A percentile compares a stretch with the other conserved stretches of the same genome.
These are phyloP conservation scores for Rhizophagus clarus DNA, from an alignment of 192 early-diverging fungal species.

Conservation along the genomic window DNA sequence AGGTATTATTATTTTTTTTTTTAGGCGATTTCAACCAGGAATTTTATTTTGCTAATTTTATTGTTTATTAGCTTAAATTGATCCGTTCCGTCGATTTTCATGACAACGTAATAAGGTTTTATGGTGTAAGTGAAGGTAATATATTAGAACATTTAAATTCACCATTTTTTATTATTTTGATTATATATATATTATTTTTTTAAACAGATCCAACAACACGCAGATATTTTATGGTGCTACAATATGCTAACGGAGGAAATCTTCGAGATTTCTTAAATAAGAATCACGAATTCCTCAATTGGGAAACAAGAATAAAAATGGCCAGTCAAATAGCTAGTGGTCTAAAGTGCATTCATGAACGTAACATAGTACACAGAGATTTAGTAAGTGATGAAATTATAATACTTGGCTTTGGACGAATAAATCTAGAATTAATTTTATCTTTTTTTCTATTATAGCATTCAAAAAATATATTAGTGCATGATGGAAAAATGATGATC, in stretches of 20 bases:
- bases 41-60: too few species aligned
- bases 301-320: slow-evolving; percentile 3
- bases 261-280: slow-evolving; percentile 2
- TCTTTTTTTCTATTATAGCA: background rate
- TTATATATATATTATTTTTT: background rate
- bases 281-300: background rate
- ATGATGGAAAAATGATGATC: slow-evolving; percentile 6
- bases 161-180: background rate
- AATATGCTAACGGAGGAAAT: slow-evolving; percentile 10
- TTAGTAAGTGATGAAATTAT: background rate
- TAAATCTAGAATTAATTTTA: too few species aligned
- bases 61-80: slow-evolving; percentile 5
- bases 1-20: background rate
- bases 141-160: background rate
- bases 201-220: background rate
- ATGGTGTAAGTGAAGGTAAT: slow-evolving; percentile 11
- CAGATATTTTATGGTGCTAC: slow-evolving; percentile 19
- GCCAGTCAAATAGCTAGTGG: slow-evolving; percentile 11
- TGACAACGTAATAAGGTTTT: slow-evolving; percentile 9
- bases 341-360: slow-evolving; percentile 16
- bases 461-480: slow-evolving; percentile 19
- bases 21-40: background rate
- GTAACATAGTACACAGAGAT: slow-evolving; percentile 30
- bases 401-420: too few species aligned
- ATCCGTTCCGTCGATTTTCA: slow-evolving; percentile 15